Evolutionary conservation across 495 filamentous ascomycete species (phyloP), one percentile per base, ranked within the genome.

Genomic region (Aspergillus conjunctus): DNA sequence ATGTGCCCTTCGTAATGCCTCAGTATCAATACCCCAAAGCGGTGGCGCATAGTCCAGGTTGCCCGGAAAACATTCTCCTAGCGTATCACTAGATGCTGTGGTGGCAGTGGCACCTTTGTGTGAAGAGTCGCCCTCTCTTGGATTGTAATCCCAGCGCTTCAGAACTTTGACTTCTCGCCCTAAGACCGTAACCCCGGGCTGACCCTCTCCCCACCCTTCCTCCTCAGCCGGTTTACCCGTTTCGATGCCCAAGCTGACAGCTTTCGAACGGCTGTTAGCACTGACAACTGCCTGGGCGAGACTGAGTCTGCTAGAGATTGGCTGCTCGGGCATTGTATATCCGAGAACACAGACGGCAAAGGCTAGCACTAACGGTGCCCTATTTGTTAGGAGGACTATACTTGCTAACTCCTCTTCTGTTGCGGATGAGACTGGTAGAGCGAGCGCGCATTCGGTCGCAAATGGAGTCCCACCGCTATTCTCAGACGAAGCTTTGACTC

Each of bases 251-350:
- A 95, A 61, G 70, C 80, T 90, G 43, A 87, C 80, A 26, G 91
- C 91, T 68, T 91, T 91, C 14, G 83, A 85, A 59, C 87, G 80
- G 58, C 85, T 89, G 64, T 92, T 92, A 37, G 84, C 84, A 67
- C 90, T 91, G 21, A 93, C 88, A 8, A 92, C 83, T 1, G 88
- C 90, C 68, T 93, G 90, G 0, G 83, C 89, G 21, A 95, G 74
- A 68, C 90, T 93, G 21, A 94, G 72, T 44, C 90, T 79, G 63
- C 90, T 91, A 6, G 88, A 92, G n/a, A 87, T 77, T 4, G 91
- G 91, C 68, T 95, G 91, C 60, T 88, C 85, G 0, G 91, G 89
- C 87, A 91, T 93, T 0, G 91, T 92, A 66, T 87, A 85, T 54
- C 87, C 87, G 48, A 93, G 65, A 52, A 93, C 69, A 59, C 82